Evolutionary conservation across 495 filamentous ascomycete species (phyloP).

Genomic region (Apiosordaria backusii): DNA sequence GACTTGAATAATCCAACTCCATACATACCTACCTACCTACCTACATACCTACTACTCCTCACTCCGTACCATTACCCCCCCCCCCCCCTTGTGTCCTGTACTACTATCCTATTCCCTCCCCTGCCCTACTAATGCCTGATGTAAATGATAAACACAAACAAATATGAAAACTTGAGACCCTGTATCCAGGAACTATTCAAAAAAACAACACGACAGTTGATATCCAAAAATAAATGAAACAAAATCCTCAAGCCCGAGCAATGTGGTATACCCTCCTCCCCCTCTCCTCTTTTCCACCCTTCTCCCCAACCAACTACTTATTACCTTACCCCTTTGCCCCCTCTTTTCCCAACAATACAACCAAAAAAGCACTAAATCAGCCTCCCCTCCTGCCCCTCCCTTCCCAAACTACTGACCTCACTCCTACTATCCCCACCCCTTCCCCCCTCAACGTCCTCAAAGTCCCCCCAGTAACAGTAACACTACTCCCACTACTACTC

Average conservation of each 20-base stretch:
- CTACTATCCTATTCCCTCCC: background rate
- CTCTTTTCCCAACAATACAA: background rate
- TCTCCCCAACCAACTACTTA: background rate
- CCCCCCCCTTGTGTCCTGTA: no score
- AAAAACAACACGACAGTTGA: background rate
- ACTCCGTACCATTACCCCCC: background rate
- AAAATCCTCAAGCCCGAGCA: no score
- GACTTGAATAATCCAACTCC: background rate
- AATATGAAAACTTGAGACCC: background rate
- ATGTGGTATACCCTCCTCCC: no score
- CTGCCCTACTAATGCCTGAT: background rate
- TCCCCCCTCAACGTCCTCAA: background rate
- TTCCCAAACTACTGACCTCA: background rate
- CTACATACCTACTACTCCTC: no score
- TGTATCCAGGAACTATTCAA: background rate
- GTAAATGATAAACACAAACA: background rate
- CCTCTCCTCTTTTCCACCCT: background rate
- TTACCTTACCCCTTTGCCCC: background rate
- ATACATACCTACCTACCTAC: background rate
- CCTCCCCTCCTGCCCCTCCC: background rate
- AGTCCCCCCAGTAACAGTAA: background rate
- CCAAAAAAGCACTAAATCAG: background rate
- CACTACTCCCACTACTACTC: conserved; percentile 1
- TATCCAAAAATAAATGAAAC: background rate
- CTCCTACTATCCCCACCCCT: background rate